Base-by-base conservation (phyloP, 2,329 filamentous ascomycete species). In the Sarocladium oryzae region DNA sequence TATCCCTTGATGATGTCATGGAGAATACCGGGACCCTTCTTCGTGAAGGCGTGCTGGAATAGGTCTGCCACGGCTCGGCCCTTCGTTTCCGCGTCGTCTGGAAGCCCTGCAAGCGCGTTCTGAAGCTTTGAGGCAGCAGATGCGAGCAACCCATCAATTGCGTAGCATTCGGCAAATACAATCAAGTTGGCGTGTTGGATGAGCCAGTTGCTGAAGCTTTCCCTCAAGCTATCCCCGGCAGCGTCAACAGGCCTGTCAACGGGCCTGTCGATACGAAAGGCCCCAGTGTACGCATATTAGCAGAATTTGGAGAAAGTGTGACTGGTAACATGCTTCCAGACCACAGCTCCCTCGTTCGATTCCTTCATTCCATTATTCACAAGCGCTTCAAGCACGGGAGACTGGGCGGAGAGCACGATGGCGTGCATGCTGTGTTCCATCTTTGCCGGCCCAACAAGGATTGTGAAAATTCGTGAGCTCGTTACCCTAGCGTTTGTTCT, bases 331-430 rank as follows among this genome's bases (percentile, higher is more conserved):
- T 48, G n/a, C 24, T 20, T n/a, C 43, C 43, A 48, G 20, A 9
- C 16, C n/a, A 48, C 26, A 11, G 26, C 4, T 9, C 16, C 6
- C 4, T 48, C 26, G 11, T 4, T 21, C n/a, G 26, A 28, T 33
- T 48, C 26, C 18, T 48, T 48, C 43, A 48, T 48, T 21, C 43
- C 43, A 16, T 33, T 48, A 23, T 33, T 48, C 13, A 48, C 43
- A 3, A 48, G 18, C 15, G 43, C 24, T 16, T 48, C 9, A 15
- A 48, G 43, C 4, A 48, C 43, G 10, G 43, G 24, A 20, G 43
- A 48, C 28, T 48, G 43, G 4, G 3, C 13, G 2, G 24, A 24
- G 9, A 48, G 26, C 43, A 48, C 4, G 10, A n/a, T 8, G 13
- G 43, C 16, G 28, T 48, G 43, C 6, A 48, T 33, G 4, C 13